phyloP scores from a whole-genome alignment of 2,329 filamentous ascomycete genomes.

The Cadophora sp. region DNA sequence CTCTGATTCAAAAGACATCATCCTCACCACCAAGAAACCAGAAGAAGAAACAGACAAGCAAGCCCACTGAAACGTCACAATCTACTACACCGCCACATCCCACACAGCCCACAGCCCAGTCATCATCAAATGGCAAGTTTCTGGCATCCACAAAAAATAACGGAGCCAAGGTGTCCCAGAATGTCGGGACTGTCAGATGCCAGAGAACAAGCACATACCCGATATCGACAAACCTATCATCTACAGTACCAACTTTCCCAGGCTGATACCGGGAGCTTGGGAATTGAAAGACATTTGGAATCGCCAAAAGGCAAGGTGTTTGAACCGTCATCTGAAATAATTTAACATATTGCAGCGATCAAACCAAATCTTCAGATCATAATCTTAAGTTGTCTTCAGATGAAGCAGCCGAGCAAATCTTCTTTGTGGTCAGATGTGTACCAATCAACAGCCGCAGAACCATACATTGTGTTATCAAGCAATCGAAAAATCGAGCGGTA shows the following conservation, averaged over 20 bases:
- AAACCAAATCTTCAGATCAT: background rate
- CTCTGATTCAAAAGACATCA: slow-evolving; percentile 5
- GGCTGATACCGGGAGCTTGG: background rate
- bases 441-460: background rate
- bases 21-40: background rate
- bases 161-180: background rate
- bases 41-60: background rate
- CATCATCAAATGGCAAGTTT: background rate
- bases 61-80: slow-evolving; percentile 1
- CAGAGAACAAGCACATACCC: slow-evolving; percentile 10
- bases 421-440: background rate
- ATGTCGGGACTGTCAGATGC: background rate
- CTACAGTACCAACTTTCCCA: background rate
- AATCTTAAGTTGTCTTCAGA: background rate
- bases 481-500: background rate
- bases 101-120: background rate
- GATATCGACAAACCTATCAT: slow-evolving; percentile 6
- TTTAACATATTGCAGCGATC: background rate
- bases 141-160: background rate
- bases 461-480: background rate
- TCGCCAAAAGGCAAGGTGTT: background rate
- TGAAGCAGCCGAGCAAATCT: slow-evolving; percentile 1
- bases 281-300: too few species aligned
- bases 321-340: background rate
- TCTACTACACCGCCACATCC: background rate